These are phyloP conservation scores for Rhododendron ferrugineum DNA, from an alignment of 148 eudicot genomes.

Conservation along the genomic window DNA sequence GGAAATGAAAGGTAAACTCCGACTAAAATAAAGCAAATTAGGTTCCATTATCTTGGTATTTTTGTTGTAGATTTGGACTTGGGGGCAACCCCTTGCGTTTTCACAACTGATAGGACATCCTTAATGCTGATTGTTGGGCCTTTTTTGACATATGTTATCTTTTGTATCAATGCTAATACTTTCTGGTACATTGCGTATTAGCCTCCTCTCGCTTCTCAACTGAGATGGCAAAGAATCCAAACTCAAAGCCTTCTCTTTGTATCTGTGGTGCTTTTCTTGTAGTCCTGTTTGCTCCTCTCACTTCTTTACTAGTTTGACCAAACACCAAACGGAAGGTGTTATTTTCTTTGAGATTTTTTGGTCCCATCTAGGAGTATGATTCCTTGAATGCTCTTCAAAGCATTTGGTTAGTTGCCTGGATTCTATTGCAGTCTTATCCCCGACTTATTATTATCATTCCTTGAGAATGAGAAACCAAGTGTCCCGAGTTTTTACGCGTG, in stretches of 20 bases:
- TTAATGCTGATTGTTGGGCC: neutral
- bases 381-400: neutral
- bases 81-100: neutral
- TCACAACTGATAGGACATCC: neutral
- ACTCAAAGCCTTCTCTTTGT: neutral
- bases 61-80: neutral
- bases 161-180: neutral
- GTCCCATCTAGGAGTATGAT: neutral
- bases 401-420: neutral
- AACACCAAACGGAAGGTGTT: neutral
- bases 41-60: neutral
- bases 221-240: neutral
- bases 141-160: neutral
- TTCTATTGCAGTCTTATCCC: neutral
- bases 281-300: neutral
- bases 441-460: neutral
- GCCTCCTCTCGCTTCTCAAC: neutral
- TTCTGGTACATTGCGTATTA: neutral
- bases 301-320: neutral
- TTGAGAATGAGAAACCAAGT: neutral
- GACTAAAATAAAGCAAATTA: neutral
- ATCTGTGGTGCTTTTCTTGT: neutral
- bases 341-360: neutral
- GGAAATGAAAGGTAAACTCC: conserved; percentile 7
- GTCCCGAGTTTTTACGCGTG: too few relatives aligned